Conservation (phyloP, 225 moss, liverwort and hornwort species). For the Ulota crispa region DNA sequence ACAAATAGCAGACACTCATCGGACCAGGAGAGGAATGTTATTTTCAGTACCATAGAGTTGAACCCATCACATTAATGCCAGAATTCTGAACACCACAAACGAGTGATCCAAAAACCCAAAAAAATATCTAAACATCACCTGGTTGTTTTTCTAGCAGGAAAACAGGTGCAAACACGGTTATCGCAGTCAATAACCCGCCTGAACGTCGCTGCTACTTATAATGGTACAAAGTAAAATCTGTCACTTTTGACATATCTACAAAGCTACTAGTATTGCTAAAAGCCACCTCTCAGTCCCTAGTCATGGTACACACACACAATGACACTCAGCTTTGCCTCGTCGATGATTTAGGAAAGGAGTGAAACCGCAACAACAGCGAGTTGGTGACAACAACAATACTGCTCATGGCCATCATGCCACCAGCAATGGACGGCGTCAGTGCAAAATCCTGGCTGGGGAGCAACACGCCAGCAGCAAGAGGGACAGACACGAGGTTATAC, state of each 20-base stretch:
- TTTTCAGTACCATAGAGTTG: too few relatives aligned
- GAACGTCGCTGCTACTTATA: background rate
- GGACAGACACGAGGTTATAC: constrained; percentile 74
- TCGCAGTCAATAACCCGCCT: background rate
- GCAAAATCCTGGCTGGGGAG: constrained; percentile 84
- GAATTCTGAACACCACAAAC: background rate
- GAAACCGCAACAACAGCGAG: constrained; percentile 74
- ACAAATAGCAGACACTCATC: too few relatives aligned
- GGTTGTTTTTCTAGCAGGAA: constrained; percentile 2
- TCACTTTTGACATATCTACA: constrained; percentile 45
- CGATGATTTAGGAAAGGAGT: constrained; percentile 32
- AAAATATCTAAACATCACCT: background rate
- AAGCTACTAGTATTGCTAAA: background rate
- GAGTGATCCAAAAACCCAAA: background rate
- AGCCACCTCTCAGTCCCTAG: background rate
- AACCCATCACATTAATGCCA: background rate
- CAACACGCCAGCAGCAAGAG: constrained; percentile 80
- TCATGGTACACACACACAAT: background rate
- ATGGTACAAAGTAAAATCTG: constrained; percentile 32
- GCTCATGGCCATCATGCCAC: constrained; percentile 95
- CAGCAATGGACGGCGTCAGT: constrained; percentile 75
- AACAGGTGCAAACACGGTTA: constrained; percentile 1
- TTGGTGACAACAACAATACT: constrained; percentile 85
- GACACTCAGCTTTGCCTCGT: background rate
- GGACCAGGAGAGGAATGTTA: too few relatives aligned